Evolutionary conservation across 2,329 filamentous ascomycete genomes (phyloP).

Genomic region (Ilyonectria robusta): DNA sequence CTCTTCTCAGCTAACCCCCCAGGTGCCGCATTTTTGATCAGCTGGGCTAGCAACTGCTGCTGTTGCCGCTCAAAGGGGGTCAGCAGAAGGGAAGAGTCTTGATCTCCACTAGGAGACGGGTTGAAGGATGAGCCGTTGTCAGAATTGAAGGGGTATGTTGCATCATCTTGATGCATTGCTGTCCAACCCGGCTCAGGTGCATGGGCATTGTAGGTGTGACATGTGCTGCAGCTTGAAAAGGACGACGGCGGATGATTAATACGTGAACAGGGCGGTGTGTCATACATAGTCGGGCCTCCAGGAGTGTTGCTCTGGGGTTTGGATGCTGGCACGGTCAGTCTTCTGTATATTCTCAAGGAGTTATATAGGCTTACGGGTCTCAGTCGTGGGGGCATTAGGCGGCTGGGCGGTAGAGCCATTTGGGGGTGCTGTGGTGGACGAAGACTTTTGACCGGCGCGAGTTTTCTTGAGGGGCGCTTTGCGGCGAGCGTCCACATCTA

Average conservation of each 20-base stretch:
- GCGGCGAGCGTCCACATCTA: conserved; percentile 33
- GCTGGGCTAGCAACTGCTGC: conserved; percentile 52
- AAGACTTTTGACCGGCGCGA: conserved; percentile 39
- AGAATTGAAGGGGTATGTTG: conserved; percentile 25
- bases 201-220: conserved; percentile 18
- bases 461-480: conserved; percentile 46
- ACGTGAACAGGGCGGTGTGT: conserved; percentile 42
- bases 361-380: conserved; percentile 31
- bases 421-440: conserved; percentile 6
- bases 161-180: conserved; percentile 31
- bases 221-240: conserved; percentile 33
- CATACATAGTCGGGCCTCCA: conserved; percentile 65
- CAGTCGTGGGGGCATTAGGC: conserved; percentile 24
- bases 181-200: conserved; percentile 12
- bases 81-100: conserved; percentile 42
- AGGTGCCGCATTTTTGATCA: conserved; percentile 53
- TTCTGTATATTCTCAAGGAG: not conserved
- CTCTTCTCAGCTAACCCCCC: conserved; percentile 34
- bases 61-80: conserved; percentile 60
- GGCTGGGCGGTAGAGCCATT: conserved; percentile 30
- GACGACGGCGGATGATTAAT: conserved; percentile 26
- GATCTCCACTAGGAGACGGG: conserved; percentile 52
- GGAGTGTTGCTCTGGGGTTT: conserved; percentile 31
- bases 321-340: conserved; percentile 32
- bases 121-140: conserved; percentile 18